phyloP scores from a whole-genome alignment of 2,329 filamentous ascomycete species.

The Byssochlamys sp. region DNA sequence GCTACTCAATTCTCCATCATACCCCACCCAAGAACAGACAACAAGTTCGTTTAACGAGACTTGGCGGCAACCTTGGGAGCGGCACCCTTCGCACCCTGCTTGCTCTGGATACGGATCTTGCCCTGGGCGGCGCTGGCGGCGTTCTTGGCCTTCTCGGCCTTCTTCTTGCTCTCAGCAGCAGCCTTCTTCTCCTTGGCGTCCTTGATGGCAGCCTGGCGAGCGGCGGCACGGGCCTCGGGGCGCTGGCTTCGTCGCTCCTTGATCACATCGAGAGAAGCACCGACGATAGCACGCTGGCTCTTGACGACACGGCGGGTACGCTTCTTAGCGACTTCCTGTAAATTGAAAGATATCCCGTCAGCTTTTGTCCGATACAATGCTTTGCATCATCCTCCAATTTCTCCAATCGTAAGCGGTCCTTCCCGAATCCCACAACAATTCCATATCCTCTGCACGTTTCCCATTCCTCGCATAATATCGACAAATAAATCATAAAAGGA shows the following conservation, averaged over 20 bases:
- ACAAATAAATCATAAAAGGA: conserved; percentile 9
- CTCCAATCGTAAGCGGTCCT: conserved; percentile 8
- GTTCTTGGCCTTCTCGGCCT: conserved; percentile 97
- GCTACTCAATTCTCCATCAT: conserved; percentile 4
- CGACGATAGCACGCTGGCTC: conserved; percentile 96
- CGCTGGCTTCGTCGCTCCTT: conserved; percentile 95
- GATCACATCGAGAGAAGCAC: conserved; percentile 98
- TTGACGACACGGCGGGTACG: conserved; percentile 96
- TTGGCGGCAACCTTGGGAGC: conserved; percentile 75
- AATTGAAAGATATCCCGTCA: conserved; percentile 13
- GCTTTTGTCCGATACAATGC: conserved; percentile 9
- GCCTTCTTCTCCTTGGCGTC: conserved; percentile 98
- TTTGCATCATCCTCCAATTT: neutral
- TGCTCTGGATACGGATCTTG: conserved; percentile 76
- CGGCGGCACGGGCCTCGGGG: conserved; percentile 88
- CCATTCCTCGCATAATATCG: neutral
- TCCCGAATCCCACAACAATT: conserved; percentile 3
- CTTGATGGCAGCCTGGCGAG: conserved; percentile 83
- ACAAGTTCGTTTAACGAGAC: conserved; percentile 58
- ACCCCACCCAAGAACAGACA: conserved; percentile 8
- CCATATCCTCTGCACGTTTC: neutral
- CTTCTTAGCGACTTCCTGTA: conserved; percentile 99
- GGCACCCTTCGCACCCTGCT: conserved; percentile 93
- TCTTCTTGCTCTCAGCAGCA: conserved; percentile 80
- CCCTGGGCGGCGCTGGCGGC: conserved; percentile 67